Base-by-base conservation (phyloP, 192 early-diverging fungal species). In the Obelidium mucronatum region DNA sequence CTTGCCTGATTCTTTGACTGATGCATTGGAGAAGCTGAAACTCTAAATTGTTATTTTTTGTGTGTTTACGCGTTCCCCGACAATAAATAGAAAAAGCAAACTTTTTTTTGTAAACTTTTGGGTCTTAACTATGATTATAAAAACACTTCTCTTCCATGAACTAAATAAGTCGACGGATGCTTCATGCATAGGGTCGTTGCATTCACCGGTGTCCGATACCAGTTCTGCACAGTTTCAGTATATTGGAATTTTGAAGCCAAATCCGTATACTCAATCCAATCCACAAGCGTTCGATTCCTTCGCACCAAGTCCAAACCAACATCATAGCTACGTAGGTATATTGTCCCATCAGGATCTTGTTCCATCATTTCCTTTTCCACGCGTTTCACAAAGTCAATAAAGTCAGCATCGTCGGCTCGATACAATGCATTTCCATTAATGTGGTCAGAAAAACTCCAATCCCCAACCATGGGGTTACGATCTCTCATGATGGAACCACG, bases 361-460 rank as follows among this genome's bases (percentile, higher is more conserved):
- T 33, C 34, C 35, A 81, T 66, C n/a, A n/a, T n/a, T 58, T 59
- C 54, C 44, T 11, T 34, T 40, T 56, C 44, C n/a, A 74, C 80
- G 26, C 26, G 62, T 3, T 15, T 24, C 19, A 81, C 40, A 56
- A 65, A 81, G 44, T 37, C n/a, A 8, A 52, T 1, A 65, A 81
- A 81, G 1, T 11, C 22, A 3, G 66, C 8, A 40, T 72, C 75
- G 40, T 77, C 75, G 1, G 77, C 52, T 15, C 80, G 76, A 54
- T 81, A 81, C 28, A 81, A 36, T 15, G 80, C 80, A 39, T 81
- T 81, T 13, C 80, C 80, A 77, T 81, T 81, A 15, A 81, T 56
- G 48, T 81, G 80, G 8, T 79, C 75, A 11, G 76, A 33, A 61
- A 81, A 81, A 17, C 71, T 36, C 60, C 65, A 81, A 24, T 73